Evolutionary conservation across 805 yeast genomes (phyloP), one percentile per base, ranked within the genome.

Genomic region (Wickerhamiella brachini): DNA sequence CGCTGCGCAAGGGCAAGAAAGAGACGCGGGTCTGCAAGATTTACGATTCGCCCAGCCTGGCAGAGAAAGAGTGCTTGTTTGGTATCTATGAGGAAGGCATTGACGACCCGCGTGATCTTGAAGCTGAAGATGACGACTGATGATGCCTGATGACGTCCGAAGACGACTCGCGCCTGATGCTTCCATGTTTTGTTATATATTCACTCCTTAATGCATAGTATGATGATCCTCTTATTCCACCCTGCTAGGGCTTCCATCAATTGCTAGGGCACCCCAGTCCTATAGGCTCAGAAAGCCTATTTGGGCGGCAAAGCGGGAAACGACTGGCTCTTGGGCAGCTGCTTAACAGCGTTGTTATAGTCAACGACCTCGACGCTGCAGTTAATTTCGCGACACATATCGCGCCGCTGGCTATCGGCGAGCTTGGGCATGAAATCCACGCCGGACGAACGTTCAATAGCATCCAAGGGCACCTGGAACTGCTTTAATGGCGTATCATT

Each of bases 41-140:
- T 46, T 88, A 86, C 59, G 98, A 93, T 65, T 86, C 96, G 54
- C 98, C 98, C 2, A 89, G 97, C 62, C 72, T 93, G 54, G 97
- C 98, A 0, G 97, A 93, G 64, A 81, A 93, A 49, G 97, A 93
- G 60, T 85, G 95, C 60, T 83, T 86, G 7, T 90, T 93, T 71
- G 97, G 96, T 5, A 86, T 93, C 55, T 93, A 89, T 64, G 95
- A 87, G 65, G 96, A 90, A 60, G 98, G 98, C 54, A 81, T 93
- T 56, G 95, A 95, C 52, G 98, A 93, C 70, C 97, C 97, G 48
- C 79, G 82, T 57, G 86, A 84, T 18, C 93, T 84, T 48, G 90
- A 82, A 50, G 76, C 72, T 15, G 93, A 84, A 48, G 90, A 82
- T 50, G 76, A 72, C 17, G 41, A 37, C 41, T 37, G n/a, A 9